Base-by-base conservation (phyloP, 495 filamentous ascomycete species). In the Penicillium atrosanguineum region DNA sequence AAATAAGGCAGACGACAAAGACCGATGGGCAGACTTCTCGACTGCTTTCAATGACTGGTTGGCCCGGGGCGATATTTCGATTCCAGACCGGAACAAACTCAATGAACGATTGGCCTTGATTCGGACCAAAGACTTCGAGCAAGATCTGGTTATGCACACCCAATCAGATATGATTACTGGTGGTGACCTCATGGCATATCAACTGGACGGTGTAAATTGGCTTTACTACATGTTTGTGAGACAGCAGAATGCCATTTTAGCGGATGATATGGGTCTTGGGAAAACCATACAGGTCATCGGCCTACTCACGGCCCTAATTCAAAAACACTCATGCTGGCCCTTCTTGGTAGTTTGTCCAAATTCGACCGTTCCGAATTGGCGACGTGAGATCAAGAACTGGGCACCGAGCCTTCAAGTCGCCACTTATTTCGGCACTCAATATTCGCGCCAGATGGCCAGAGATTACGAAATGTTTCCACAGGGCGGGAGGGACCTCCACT, bases 251-350 rank as follows among this genome's bases (percentile, higher is more conserved):
- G 87, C 87, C n/a, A 94, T 99, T 61, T 81, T 99, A 3, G 95
- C 95, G 2, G 95, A 99, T 60, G 95, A 99, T 65, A 99, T 99
- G 95, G 95, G 95, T 5, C 83, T 99, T 9, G 95, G 95, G 23
- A 99, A 99, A 75, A 99, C 95, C 0, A 88, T 99, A 44, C 95
- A 99, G 67, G 83, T 97, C 46, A 91, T 99, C 49, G 84, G 83
- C 3, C 81, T 95, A 46, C 73, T 99, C 8, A 82, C 88, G 8
- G 83, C 87, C 14, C 69, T 99, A n/a, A 80, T 88, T 26, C 77
- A 88, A 57, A 83, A 89, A 29, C 91, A 93, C 39, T 78, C 78
- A 44, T 88, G 90, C 65, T 99, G 88, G 82, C 95, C 95, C 0
- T 99, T 97, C 64, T 75, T 99, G 9, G 77, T 97, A 6, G 90